phyloP scores from a whole-genome alignment of 164 flowering plant genomes.

The Aristolochia contorta region DNA sequence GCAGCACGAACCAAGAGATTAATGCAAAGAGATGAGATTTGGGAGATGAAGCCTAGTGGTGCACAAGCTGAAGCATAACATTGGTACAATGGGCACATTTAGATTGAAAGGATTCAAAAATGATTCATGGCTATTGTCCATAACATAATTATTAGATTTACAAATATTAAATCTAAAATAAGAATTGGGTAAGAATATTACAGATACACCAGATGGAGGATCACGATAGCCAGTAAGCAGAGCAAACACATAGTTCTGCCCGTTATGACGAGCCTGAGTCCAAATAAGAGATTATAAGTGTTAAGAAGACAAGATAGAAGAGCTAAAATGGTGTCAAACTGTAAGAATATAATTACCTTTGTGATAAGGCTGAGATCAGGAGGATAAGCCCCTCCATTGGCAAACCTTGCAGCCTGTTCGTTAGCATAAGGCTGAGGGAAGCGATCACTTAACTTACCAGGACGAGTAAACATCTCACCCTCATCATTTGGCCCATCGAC shows the following conservation, averaged over 20 bases:
- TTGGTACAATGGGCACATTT: no score
- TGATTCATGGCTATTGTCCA: no score
- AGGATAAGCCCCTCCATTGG: slow-evolving; percentile 91
- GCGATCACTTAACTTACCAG: slow-evolving; percentile 83
- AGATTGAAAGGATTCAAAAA: no score
- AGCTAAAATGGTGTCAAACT: background rate
- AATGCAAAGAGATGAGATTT: no score
- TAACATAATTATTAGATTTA: background rate
- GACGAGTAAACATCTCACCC: slow-evolving; percentile 90
- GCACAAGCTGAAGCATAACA: no score
- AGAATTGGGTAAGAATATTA: slow-evolving; percentile 14
- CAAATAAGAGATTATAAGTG: background rate
- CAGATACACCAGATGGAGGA: slow-evolving; percentile 86
- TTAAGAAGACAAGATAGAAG: background rate
- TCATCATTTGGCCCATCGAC: slow-evolving; percentile 88
- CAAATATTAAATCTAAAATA: background rate
- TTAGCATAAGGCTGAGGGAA: slow-evolving; percentile 76
- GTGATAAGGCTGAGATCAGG: slow-evolving; percentile 85
- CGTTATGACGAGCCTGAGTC: slow-evolving; percentile 87
- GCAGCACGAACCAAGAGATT: no score
- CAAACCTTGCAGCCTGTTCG: slow-evolving; percentile 82
- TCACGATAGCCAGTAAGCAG: slow-evolving; percentile 86
- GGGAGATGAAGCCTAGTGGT: no score
- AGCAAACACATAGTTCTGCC: slow-evolving; percentile 83
- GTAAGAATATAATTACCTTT: slow-evolving; percentile 32